Base-by-base conservation (phyloP, 2,329 filamentous ascomycete genomes). In the Paracorniculantispora psalliotae region DNA sequence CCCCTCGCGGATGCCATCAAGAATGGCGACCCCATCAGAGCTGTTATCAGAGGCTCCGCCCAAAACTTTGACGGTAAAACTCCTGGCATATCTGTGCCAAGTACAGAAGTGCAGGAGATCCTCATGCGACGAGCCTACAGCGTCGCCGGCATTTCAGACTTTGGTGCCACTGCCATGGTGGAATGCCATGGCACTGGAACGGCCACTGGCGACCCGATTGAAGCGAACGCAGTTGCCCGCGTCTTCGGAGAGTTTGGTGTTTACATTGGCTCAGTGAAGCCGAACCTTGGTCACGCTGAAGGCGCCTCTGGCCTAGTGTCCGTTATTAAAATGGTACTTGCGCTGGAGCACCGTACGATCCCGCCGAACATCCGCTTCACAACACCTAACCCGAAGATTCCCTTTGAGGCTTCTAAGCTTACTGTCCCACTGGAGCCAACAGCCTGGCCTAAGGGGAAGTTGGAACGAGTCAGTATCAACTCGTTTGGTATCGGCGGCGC, bases 181-280 rank as follows among this genome's bases (percentile, higher is more conserved):
- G 72, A 80, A 61, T 73, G 71, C 28, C 79, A 81, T 41, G 78
- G 77, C 0, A 80, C 78, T 0, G 77, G 77, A 1, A 81, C 78
- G 0, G 57, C 64, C 2, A 69, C 67, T 0, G 79, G 79, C 0
- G 78, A 81, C 53, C 73, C 74, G 0, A 66, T 73, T 9, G 78
- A 79, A 55, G 68, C 72, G 1, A 59, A 58, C 0, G 74, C 74
- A 0, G 69, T 80, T 8, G 65, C 64, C 1, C 61, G 60, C 0
- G 64, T 72, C 0, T 76, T 76, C 52, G 67, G 66, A 0, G 54
- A 66, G 1, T 30, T 62, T 0, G 67, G 68, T 2, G 61, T 70
- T 10, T 67, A 65, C 51, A 64, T 71, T 41, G 66, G 68, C 1
- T 71, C 68, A 8, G 67, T 76, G 9, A 77, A 77, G 50, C 68